phyloP scores from a whole-genome alignment of 106 monocot genomes.

The Platanthera zijinensis region DNA sequence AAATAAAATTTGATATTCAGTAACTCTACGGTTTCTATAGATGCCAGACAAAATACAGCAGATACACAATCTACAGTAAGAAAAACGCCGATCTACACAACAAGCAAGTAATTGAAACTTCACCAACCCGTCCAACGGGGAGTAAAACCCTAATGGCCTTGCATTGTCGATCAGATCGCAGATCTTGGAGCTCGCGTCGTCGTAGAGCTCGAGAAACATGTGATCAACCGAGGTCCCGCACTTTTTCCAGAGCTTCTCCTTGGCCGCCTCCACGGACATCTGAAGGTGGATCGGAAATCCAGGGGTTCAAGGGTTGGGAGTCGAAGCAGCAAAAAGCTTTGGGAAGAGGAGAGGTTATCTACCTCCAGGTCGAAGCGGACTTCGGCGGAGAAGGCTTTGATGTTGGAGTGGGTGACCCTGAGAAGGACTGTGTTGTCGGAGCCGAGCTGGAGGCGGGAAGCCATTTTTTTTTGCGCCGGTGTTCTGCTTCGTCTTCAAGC shows the following conservation, averaged over 20 bases:
- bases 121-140: slow-evolving; percentile 64
- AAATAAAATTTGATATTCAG: background rate
- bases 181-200: slow-evolving; percentile 56
- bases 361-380: slow-evolving; percentile 72
- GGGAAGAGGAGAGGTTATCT: background rate
- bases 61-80: no score
- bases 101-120: background rate
- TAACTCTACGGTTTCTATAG: no score
- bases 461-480: slow-evolving; percentile 14
- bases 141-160: slow-evolving; percentile 75
- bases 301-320: background rate
- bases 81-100: no score
- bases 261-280: slow-evolving; percentile 63
- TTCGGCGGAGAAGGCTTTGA: slow-evolving; percentile 75
- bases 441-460: slow-evolving; percentile 57
- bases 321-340: slow-evolving; percentile 2
- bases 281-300: slow-evolving; percentile 8
- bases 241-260: slow-evolving; percentile 93
- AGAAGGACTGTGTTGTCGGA: slow-evolving; percentile 59
- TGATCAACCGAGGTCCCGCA: slow-evolving; percentile 75
- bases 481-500: background rate
- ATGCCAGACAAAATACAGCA: no score
- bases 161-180: slow-evolving; percentile 48
- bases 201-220: slow-evolving; percentile 82
- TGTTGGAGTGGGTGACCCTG: slow-evolving; percentile 71